Evolutionary conservation across 805 yeast species (phyloP).

Genomic region (Candida multigemmis): DNA sequence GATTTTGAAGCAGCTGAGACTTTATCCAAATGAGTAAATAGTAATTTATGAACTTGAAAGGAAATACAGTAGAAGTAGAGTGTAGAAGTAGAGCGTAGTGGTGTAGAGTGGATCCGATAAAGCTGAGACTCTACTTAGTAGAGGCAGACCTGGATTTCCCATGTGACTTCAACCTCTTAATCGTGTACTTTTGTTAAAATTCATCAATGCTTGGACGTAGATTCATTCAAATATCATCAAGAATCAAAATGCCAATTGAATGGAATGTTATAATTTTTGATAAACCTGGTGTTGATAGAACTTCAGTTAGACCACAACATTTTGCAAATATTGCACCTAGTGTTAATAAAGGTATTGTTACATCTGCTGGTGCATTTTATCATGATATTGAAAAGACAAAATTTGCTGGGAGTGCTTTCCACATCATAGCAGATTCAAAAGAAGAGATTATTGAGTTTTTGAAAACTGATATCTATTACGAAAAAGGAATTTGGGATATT

Average conservation of each 20-base stretch:
- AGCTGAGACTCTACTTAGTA: no score
- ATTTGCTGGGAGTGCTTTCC: constrained; percentile 64
- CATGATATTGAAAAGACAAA: constrained; percentile 33
- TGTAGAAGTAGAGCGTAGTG: no score
- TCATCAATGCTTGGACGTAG: no score
- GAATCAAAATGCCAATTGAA: constrained; percentile 35
- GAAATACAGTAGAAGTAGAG: no score
- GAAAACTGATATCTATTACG: constrained; percentile 53
- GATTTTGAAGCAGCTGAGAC: no score
- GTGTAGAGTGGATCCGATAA: no score
- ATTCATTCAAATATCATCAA: constrained; percentile 7
- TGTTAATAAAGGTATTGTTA: constrained; percentile 28
- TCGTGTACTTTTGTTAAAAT: no score
- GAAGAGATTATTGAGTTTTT: constrained; percentile 60
- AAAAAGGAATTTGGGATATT: constrained; percentile 70
- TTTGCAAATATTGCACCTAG: constrained; percentile 16
- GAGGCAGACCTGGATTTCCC: no score
- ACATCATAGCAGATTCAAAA: constrained; percentile 52
- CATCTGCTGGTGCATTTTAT: constrained; percentile 35
- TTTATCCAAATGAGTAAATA: no score
- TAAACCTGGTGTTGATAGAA: constrained; percentile 54
- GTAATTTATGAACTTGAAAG: no score
- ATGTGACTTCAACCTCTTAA: no score
- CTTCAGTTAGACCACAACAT: constrained; percentile 44
- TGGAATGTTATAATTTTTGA: constrained; percentile 67